Conservation (phyloP, 352 stramenopile genomes). For the Phytophthora citricola region DNA sequence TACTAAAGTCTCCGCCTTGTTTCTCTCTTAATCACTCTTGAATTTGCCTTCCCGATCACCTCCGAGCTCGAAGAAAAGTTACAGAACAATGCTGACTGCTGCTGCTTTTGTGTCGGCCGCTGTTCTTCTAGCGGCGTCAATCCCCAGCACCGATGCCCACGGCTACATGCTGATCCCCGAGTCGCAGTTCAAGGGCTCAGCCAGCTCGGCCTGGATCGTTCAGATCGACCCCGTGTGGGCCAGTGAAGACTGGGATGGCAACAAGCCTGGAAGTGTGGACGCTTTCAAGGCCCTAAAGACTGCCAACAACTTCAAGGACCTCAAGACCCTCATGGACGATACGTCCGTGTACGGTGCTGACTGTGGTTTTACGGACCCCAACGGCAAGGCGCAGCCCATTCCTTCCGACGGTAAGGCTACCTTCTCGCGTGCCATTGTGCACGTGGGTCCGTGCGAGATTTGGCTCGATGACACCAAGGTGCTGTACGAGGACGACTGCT, state of each 20-base stretch:
- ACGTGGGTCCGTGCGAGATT: conserved; percentile 31
- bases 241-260: conserved; percentile 37
- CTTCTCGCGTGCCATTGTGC: conserved; percentile 37
- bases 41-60: conserved; percentile 3
- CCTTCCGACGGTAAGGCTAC: conserved; percentile 39
- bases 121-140: conserved; percentile 20
- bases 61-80: not conserved
- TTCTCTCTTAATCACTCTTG: conserved; percentile 11
- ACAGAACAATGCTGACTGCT: conserved; percentile 21
- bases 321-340: conserved; percentile 41
- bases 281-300: conserved; percentile 24
- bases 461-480: conserved; percentile 31
- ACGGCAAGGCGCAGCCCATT: conserved; percentile 37
- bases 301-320: conserved; percentile 38
- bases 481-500: conserved; percentile 39
- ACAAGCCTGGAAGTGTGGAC: conserved; percentile 35
- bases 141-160: conserved; percentile 27
- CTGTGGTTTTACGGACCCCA: conserved; percentile 41
- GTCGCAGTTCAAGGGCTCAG: conserved; percentile 37
- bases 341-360: conserved; percentile 39
- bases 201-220: conserved; percentile 36
- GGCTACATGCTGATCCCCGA: conserved; percentile 45
- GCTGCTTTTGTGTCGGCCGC: conserved; percentile 28
- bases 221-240: conserved; percentile 36
- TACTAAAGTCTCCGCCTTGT: not conserved